Evolutionary conservation across 2,329 filamentous ascomycete species (phyloP).

Genomic region (Monosporascus sp.): DNA sequence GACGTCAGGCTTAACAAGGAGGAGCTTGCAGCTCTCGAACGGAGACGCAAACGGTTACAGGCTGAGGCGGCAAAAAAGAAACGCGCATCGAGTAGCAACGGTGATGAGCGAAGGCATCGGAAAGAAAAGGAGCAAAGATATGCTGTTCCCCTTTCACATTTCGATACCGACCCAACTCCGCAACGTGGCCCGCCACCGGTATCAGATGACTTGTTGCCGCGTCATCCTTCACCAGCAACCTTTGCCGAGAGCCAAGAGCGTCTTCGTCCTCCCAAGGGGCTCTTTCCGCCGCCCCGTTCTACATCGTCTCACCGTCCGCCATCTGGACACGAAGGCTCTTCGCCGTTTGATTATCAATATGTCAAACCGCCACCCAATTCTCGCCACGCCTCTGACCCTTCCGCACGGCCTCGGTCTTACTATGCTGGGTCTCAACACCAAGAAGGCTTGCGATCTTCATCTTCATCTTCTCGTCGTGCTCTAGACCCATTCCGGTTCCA

Average conservation of each 20-base stretch:
- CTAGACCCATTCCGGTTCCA: constrained; percentile 50
- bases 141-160: constrained; percentile 47
- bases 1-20: constrained; percentile 76
- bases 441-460: constrained; percentile 27
- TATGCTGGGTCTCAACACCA: constrained; percentile 21
- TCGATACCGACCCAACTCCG: constrained; percentile 38
- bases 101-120: constrained; percentile 31
- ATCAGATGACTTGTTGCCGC: constrained; percentile 31
- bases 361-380: constrained; percentile 28
- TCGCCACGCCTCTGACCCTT: constrained; percentile 42
- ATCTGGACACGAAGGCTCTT: constrained; percentile 31
- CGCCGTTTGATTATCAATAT: constrained; percentile 42
- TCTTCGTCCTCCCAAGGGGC: constrained; percentile 41
- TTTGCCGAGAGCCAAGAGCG: constrained; percentile 30
- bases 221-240: constrained; percentile 33
- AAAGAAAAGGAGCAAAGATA: constrained; percentile 42
- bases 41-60: constrained; percentile 55
- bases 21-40: constrained; percentile 76
- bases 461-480: constrained; percentile 21
- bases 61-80: constrained; percentile 34
- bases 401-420: constrained; percentile 27
- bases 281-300: constrained; percentile 45
- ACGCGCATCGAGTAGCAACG: constrained; percentile 27
- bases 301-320: constrained; percentile 31
- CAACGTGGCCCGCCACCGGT: constrained; percentile 22